These are phyloP conservation scores for Tinospora cordifolia DNA, from an alignment of 164 flowering plant species.

Conservation along the genomic window DNA sequence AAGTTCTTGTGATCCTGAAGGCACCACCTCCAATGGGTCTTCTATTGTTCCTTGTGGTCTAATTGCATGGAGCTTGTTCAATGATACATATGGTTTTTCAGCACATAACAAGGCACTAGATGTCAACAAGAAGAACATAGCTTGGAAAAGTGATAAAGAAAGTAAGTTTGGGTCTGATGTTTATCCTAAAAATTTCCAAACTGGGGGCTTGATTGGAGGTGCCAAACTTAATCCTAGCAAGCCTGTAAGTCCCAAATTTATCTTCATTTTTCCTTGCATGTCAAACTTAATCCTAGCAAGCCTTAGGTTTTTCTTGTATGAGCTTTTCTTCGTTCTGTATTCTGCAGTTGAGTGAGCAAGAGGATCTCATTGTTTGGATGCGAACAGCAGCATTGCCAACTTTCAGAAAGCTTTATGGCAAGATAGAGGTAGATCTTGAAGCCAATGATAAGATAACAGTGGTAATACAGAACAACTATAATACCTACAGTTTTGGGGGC, in stretches of 20 bases:
- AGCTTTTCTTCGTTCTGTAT: slow-evolving; percentile 8
- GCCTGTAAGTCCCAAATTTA: slow-evolving; percentile 41
- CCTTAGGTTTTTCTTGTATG: background rate
- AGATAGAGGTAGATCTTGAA: slow-evolving; percentile 59
- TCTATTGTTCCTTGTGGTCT: slow-evolving; percentile 87
- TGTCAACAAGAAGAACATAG: slow-evolving; percentile 64
- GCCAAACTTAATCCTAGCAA: slow-evolving; percentile 60
- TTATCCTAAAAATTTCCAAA: slow-evolving; percentile 81
- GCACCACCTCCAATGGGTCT: slow-evolving; percentile 5
- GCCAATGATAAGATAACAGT: slow-evolving; percentile 41
- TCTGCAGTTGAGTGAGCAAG: slow-evolving; percentile 79
- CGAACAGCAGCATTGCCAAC: slow-evolving; percentile 88
- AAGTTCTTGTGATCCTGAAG: slow-evolving; percentile 51
- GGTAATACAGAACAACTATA: slow-evolving; percentile 63
- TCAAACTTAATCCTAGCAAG: too few species aligned
- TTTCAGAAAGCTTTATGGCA: slow-evolving; percentile 82
- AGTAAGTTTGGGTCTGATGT: slow-evolving; percentile 69
- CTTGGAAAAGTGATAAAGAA: slow-evolving; percentile 78
- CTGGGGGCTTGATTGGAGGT: slow-evolving; percentile 60
- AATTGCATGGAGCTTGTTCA: slow-evolving; percentile 84
- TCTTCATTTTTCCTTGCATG: background rate
- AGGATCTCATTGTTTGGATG: slow-evolving; percentile 90
- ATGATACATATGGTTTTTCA: slow-evolving; percentile 67
- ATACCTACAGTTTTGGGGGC: slow-evolving; percentile 73
- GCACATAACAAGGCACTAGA: slow-evolving; percentile 24